A percentile compares a stretch with the other conserved stretches of the same genome.
Conservation (phyloP, 2,329 filamentous ascomycete species). For the Curvularia eragrostidis region DNA sequence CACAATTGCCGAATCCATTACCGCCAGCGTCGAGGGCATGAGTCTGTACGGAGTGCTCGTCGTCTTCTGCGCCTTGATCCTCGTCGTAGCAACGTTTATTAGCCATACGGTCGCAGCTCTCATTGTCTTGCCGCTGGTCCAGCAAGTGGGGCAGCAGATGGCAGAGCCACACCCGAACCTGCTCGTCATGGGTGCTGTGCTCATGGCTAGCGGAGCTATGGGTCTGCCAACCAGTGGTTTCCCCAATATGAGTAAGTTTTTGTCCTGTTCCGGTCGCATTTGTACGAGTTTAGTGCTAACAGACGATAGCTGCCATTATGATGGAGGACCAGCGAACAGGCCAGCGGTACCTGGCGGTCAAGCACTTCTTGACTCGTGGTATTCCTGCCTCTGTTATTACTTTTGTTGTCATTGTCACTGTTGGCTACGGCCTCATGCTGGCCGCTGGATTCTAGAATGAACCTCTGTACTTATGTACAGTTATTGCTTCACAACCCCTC, state of each 20-base stretch:
- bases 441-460: conserved; percentile 67
- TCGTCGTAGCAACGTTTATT: conserved; percentile 97
- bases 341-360: conserved; percentile 87
- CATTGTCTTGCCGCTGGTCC: conserved; percentile 90
- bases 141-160: conserved; percentile 84
- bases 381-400: conserved; percentile 85
- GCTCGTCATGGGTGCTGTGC: conserved; percentile 89
- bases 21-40: conserved; percentile 73
- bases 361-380: conserved; percentile 93
- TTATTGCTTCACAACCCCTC: too few species aligned
- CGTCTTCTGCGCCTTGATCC: conserved; percentile 82
- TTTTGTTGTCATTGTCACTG: conserved; percentile 79
- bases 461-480: background rate
- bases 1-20: conserved; percentile 82
- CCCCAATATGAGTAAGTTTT: conserved; percentile 95
- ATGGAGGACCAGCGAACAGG: conserved; percentile 94
- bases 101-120: conserved; percentile 95
- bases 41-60: conserved; percentile 85
- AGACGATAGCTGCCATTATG: conserved; percentile 85
- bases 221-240: conserved; percentile 94
- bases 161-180: conserved; percentile 89
- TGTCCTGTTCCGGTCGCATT: background rate
- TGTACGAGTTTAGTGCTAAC: conserved; percentile 22
- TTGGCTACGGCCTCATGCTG: conserved; percentile 91
- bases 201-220: conserved; percentile 99